phyloP scores from a whole-genome alignment of 192 early-diverging fungal species.

The Gigaspora rosea region DNA sequence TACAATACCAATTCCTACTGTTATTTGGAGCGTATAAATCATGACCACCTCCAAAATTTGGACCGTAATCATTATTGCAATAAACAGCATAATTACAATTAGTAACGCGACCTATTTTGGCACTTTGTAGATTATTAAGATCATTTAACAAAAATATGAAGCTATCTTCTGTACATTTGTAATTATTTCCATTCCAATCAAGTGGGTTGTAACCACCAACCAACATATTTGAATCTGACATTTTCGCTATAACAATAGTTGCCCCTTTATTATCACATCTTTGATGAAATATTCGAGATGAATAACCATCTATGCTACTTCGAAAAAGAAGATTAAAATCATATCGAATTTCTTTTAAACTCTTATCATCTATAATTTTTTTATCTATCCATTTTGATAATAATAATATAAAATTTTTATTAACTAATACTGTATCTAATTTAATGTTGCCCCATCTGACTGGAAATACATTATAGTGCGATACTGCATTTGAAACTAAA shows the following conservation, averaged over 20 bases:
- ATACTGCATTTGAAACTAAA: not conserved
- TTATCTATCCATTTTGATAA: not conserved
- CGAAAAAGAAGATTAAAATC: too few species aligned
- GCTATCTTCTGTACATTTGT: not conserved
- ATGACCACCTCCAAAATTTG: not conserved
- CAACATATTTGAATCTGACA: not conserved
- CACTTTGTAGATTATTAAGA: not conserved
- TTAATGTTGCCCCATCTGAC: not conserved
- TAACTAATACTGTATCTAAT: not conserved
- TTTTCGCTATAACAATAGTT: constrained; percentile 4
- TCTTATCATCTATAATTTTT: not conserved
- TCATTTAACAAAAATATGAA: not conserved
- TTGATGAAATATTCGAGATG: too few species aligned
- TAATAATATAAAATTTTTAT: not conserved
- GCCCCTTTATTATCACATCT: not conserved
- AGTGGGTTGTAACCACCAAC: constrained; percentile 5
- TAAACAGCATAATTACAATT: not conserved
- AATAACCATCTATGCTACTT: too few species aligned
- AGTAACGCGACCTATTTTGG: not conserved
- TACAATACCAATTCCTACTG: not conserved
- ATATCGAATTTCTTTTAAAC: too few species aligned
- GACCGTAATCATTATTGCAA: not conserved
- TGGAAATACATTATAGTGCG: not conserved
- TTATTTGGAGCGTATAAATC: not conserved
- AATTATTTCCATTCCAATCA: not conserved